Evolutionary conservation across 2,329 filamentous ascomycete species (phyloP).

Genomic region (Zymoseptoria passerinii): DNA sequence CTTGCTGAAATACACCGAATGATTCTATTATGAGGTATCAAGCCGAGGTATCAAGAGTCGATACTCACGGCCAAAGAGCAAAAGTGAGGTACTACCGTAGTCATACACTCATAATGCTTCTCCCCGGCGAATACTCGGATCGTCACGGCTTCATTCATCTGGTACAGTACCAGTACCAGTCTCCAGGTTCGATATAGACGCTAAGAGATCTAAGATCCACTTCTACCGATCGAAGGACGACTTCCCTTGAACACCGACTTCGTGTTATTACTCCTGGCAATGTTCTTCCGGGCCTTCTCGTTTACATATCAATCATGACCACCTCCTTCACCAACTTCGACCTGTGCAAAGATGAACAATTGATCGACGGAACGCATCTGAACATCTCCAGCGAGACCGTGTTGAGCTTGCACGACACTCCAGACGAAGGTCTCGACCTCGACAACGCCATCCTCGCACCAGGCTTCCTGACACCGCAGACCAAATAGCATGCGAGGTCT

Average conservation of each 20-base stretch:
- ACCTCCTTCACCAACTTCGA: conserved; percentile 41
- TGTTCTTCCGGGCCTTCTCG: conserved; percentile 3
- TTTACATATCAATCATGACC: conserved; percentile 29
- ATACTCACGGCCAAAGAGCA: background rate
- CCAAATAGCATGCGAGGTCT: conserved; percentile 48
- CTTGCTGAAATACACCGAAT: background rate
- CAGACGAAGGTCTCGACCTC: conserved; percentile 40
- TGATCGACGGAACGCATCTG: conserved; percentile 21
- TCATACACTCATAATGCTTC: background rate
- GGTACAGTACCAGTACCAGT: background rate
- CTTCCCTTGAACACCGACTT: background rate
- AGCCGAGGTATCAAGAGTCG: too few species aligned
- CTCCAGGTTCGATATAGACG: background rate
- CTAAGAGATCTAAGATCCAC: background rate
- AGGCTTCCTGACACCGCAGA: conserved; percentile 49
- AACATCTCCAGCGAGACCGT: background rate
- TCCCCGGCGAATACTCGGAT: background rate
- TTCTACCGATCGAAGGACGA: background rate
- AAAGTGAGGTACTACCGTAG: too few species aligned
- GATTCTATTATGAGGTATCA: background rate
- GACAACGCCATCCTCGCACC: conserved; percentile 45
- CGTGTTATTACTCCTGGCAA: conserved; percentile 1
- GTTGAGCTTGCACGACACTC: too few species aligned
- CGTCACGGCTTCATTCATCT: background rate
- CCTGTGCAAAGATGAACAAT: conserved; percentile 36